Conservation (phyloP, 2,329 filamentous ascomycete species). For the Aspergillus quadrilineatus region DNA sequence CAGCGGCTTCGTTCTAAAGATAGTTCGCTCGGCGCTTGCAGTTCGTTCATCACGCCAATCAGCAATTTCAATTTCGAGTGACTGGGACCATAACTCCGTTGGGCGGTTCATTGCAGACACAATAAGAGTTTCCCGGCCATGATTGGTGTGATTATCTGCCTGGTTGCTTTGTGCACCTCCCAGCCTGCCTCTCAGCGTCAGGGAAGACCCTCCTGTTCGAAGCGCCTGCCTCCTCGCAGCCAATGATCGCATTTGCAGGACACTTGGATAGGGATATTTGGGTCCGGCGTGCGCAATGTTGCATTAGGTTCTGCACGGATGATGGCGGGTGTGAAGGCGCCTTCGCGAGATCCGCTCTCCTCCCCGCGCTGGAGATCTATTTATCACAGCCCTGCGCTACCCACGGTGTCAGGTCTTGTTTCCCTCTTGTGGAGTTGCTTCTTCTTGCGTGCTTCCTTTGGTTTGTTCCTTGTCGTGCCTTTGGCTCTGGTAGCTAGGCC, state of each 20-base stretch:
- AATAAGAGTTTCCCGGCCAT: slow-evolving; percentile 2
- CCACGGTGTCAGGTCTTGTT: slow-evolving; percentile 21
- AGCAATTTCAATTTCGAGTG: slow-evolving; percentile 13
- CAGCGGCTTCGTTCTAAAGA: slow-evolving; percentile 27
- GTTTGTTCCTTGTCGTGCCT: slow-evolving; percentile 25
- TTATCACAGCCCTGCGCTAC: slow-evolving; percentile 30
- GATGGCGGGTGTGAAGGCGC: slow-evolving; percentile 2
- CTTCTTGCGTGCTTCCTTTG: slow-evolving; percentile 25
- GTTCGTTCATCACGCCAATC: slow-evolving; percentile 23
- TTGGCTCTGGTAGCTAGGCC: slow-evolving; percentile 37
- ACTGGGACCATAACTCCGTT: slow-evolving; percentile 10
- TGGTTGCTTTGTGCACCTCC: slow-evolving; percentile 1
- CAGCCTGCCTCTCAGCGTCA: slow-evolving; percentile 16
- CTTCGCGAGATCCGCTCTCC: slow-evolving; percentile 20
- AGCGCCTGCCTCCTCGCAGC: slow-evolving; percentile 18
- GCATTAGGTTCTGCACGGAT: slow-evolving; percentile 34
- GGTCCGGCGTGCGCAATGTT: slow-evolving; percentile 29
- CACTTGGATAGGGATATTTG: slow-evolving; percentile 14
- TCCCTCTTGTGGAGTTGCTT: slow-evolving; percentile 23
- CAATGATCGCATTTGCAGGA: slow-evolving; percentile 20
- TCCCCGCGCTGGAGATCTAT: slow-evolving; percentile 23
- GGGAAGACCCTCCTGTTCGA: slow-evolving; percentile 15
- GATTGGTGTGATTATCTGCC: slow-evolving; percentile 18
- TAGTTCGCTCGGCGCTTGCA: slow-evolving; percentile 32
- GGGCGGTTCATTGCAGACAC: slow-evolving; percentile 26